Evolutionary conservation across 2,329 filamentous ascomycete species (phyloP).

Genomic region (Aspergillus caelatus): DNA sequence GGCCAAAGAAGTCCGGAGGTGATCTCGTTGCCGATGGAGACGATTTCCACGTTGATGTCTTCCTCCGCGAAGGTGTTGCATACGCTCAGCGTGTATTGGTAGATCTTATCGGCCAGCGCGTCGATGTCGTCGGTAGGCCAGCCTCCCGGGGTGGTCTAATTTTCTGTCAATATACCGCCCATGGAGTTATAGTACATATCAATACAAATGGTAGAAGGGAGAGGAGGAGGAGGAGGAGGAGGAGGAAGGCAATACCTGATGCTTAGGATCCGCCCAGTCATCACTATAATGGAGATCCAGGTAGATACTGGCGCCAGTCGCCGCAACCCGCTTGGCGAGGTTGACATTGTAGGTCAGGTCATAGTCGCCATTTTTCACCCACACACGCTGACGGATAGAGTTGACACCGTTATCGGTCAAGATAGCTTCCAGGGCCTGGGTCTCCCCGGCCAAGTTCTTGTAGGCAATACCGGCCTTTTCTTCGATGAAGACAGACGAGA

Average conservation of each 20-base stretch:
- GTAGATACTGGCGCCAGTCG: slow-evolving; percentile 63
- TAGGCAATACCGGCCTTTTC: slow-evolving; percentile 65
- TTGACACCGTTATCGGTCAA: slow-evolving; percentile 66
- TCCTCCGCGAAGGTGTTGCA: slow-evolving; percentile 63
- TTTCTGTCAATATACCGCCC: background rate
- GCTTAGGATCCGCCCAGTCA: slow-evolving; percentile 69
- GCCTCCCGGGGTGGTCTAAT: slow-evolving; percentile 58
- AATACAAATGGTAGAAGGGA: background rate
- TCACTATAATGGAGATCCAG: slow-evolving; percentile 70
- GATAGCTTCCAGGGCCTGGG: slow-evolving; percentile 64
- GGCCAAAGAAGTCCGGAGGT: slow-evolving; percentile 68
- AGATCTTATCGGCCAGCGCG: slow-evolving; percentile 62
- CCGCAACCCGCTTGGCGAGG: slow-evolving; percentile 66
- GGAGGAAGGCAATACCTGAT: slow-evolving; percentile 51
- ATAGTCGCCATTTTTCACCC: slow-evolving; percentile 70
- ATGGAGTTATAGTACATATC: background rate
- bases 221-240: too few relatives aligned
- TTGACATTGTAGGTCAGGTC: slow-evolving; percentile 70
- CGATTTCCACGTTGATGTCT: slow-evolving; percentile 60
- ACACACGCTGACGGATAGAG: slow-evolving; percentile 70
- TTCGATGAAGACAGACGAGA: slow-evolving; percentile 68
- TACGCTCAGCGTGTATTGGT: slow-evolving; percentile 69
- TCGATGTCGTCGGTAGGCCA: slow-evolving; percentile 64
- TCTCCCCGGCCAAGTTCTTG: slow-evolving; percentile 57
- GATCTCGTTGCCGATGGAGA: slow-evolving; percentile 77